Base-by-base conservation (phyloP, 139 green algal species). In the Raphidocelis subcapitata region DNA sequence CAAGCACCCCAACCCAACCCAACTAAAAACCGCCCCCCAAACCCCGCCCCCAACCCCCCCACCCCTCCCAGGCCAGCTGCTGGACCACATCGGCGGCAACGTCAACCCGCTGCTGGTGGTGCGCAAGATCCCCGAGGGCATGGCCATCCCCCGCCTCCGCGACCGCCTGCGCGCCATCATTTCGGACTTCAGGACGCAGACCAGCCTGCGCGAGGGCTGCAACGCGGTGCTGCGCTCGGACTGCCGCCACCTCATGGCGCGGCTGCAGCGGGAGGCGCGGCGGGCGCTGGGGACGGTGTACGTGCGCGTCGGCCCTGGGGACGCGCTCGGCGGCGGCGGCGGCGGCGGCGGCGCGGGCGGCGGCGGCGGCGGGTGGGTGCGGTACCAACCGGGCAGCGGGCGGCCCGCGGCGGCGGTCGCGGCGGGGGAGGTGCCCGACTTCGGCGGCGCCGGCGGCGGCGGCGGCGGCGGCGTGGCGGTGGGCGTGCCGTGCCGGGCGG, bases 71-170 rank as follows among this genome's bases (percentile, higher is more conserved):
- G 92, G 93, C 5, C 72, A 76, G 52, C 82, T 98, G 74, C 81
- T 98, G 82, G 94, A 98, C 69, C 84, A 94, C 72, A 75, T 88
- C 12, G 80, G 85, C 0, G 89, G 88, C 20, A 77, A 93, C 77
- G 81, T 99, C 28, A 87, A 98, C 69, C 95, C 94, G 3, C 84
- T 97, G 62, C 46, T 75, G 21, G 77, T 98, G 31, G 75, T 98
- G 20, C 62, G 76, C 32, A 82, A 81, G 37, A 91, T 98, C 1
- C 94, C 94, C 0, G 51, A 70, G 1, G 91, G 90, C 72, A 85
- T 98, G 79, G 28, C 69, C 24, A 91, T 98, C 41, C 69, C 82
- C 21, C 70, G 73, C 32, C 82, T 98, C 60, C 54, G 5, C 10
- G 82, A 96, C 67, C 79, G 94, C 1, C 85, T 98, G 35, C 72